phyloP scores from a whole-genome alignment of 352 stramenopile species.

The Globisporangium camurandrum region DNA sequence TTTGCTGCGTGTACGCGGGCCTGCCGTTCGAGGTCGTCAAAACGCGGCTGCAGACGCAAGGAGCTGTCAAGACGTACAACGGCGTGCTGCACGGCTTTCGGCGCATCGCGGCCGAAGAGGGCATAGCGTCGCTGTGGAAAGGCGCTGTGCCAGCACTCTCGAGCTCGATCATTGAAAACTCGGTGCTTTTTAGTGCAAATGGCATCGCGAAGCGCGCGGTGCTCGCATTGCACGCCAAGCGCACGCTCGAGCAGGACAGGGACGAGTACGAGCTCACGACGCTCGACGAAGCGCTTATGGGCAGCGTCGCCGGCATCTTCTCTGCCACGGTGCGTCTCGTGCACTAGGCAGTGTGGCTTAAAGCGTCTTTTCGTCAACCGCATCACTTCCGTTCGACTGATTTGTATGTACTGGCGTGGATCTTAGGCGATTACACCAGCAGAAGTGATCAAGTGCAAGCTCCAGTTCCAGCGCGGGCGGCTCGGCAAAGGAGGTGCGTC shows the following conservation, averaged over 20 bases:
- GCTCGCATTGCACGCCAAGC: constrained; percentile 43
- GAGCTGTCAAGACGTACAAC: constrained; percentile 44
- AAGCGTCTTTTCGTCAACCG: too few relatives aligned
- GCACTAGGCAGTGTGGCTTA: too few relatives aligned
- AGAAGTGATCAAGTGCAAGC: constrained; percentile 84
- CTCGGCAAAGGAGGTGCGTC: constrained; percentile 49
- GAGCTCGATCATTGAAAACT: constrained; percentile 87
- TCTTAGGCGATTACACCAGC: constrained; percentile 71
- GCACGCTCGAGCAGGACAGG: constrained; percentile 22
- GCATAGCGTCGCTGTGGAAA: constrained; percentile 76
- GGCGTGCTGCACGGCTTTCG: constrained; percentile 59
- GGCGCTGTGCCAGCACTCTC: constrained; percentile 80
- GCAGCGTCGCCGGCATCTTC: constrained; percentile 71
- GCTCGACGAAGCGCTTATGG: constrained; percentile 79
- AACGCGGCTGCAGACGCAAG: constrained; percentile 77
- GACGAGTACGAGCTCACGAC: constrained; percentile 61
- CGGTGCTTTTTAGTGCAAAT: constrained; percentile 85
- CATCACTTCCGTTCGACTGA: not conserved
- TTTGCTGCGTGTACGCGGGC: constrained; percentile 77
- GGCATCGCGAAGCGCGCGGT: constrained; percentile 66
- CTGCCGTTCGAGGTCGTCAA: constrained; percentile 88
- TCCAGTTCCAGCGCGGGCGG: constrained; percentile 68
- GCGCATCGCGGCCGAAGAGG: constrained; percentile 68
- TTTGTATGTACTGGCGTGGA: constrained; percentile 1
- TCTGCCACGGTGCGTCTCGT: constrained; percentile 53